Evolutionary conservation across 768 basidiomycete species (phyloP).

Genomic region (Lentinula sp.): DNA sequence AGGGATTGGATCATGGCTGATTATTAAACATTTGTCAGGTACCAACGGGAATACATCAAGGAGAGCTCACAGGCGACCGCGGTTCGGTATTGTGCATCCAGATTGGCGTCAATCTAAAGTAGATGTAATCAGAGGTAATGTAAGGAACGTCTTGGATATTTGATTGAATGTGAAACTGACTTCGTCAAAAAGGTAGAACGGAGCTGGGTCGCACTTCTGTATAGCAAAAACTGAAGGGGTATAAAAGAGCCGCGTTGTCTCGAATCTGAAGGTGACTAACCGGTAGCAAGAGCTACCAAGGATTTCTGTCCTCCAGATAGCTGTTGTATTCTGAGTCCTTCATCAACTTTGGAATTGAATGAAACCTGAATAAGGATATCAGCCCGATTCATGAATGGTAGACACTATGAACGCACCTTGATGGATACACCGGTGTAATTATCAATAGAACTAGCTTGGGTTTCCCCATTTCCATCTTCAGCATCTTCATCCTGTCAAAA

Average conservation of each 20-base stretch:
- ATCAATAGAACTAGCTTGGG: conserved; percentile 73
- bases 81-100: conserved; percentile 96
- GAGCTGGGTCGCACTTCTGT: conserved; percentile 98
- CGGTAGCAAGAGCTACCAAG: conserved; percentile 90
- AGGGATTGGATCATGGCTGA: conserved; percentile 92
- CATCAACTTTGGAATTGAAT: conserved; percentile 98
- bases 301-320: conserved; percentile 97
- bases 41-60: not conserved
- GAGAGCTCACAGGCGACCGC: conserved; percentile 79
- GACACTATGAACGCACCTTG: conserved; percentile 45
- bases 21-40: not conserved
- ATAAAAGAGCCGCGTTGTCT: not conserved
- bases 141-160: not conserved
- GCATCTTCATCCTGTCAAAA: conserved; percentile 58
- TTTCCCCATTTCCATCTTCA: conserved; percentile 68
- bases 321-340: conserved; percentile 94
- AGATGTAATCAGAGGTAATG: not conserved
- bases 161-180: conserved; percentile 23
- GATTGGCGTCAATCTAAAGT: conserved; percentile 86
- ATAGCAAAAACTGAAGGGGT: conserved; percentile 80
- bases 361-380: conserved; percentile 60
- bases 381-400: not conserved
- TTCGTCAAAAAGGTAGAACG: conserved; percentile 99
- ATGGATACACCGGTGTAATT: conserved; percentile 97
- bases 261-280: conserved; percentile 29